Conservation (phyloP, 208 protist genomes). For the Herpetomonas tarakana region DNA sequence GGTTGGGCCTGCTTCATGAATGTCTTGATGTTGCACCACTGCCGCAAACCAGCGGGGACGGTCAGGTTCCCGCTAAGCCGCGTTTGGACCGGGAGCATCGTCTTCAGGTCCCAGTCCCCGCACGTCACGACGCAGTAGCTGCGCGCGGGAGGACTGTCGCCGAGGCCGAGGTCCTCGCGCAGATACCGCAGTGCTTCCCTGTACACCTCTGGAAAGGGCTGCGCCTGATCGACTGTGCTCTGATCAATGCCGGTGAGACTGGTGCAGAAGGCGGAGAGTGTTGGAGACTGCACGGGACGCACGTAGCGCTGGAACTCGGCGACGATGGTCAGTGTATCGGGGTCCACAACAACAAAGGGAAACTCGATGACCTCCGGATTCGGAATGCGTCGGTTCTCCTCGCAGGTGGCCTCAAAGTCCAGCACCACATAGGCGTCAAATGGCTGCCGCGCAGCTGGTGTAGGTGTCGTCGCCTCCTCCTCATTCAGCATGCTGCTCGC, state of each 20-base stretch:
- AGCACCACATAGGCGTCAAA: slow-evolving; percentile 83
- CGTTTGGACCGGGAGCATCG: slow-evolving; percentile 78
- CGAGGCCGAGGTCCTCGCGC: slow-evolving; percentile 22
- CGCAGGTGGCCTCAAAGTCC: slow-evolving; percentile 96
- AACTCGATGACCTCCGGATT: slow-evolving; percentile 88
- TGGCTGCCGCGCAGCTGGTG: slow-evolving; percentile 8
- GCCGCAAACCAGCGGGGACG: slow-evolving; percentile 25
- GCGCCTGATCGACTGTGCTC: slow-evolving; percentile 37
- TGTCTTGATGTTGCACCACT: slow-evolving; percentile 92
- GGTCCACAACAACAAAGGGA: slow-evolving; percentile 80
- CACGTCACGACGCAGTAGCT: slow-evolving; percentile 91
- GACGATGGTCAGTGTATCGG: slow-evolving; percentile 26
- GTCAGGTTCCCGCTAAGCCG: slow-evolving; percentile 19
- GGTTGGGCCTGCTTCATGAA: slow-evolving; percentile 35
- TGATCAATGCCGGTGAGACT: slow-evolving; percentile 88
- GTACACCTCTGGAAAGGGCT: slow-evolving; percentile 66
- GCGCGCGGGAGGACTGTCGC: slow-evolving; percentile 35
- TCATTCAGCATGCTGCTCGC: too few species aligned
- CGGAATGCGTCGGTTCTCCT: slow-evolving; percentile 26
- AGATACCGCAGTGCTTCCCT: slow-evolving; percentile 62
- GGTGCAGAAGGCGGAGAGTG: slow-evolving; percentile 82
- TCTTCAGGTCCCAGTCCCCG: slow-evolving; percentile 93
- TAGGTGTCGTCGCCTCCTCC: background rate
- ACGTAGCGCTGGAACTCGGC: slow-evolving; percentile 91
- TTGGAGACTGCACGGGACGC: slow-evolving; percentile 44